A percentile compares a stretch with the other conserved stretches of the same genome.
These are phyloP conservation scores for Candida odintsovae DNA, from an alignment of 805 yeast species.

Conservation along the genomic window DNA sequence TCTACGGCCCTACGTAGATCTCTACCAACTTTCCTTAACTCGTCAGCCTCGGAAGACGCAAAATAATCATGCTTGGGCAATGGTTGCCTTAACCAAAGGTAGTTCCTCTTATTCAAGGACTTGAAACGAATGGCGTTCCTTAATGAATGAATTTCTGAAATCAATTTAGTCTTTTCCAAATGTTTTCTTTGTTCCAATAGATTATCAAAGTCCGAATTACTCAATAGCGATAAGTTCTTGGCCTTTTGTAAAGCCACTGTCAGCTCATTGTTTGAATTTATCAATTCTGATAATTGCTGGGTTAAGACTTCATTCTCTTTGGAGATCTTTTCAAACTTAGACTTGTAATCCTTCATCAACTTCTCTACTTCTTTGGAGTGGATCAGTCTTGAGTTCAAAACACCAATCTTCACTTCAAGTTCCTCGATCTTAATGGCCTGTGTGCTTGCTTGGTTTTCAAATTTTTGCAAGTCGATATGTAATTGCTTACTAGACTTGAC, in stretches of 20 bases:
- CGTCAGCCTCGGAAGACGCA: conserved; percentile 8
- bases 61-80: conserved; percentile 7
- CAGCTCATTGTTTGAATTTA: conserved; percentile 20
- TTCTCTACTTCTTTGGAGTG: conserved; percentile 27
- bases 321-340: conserved; percentile 14
- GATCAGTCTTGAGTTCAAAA: conserved; percentile 38
- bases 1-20: conserved; percentile 11
- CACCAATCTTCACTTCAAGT: conserved; percentile 36
- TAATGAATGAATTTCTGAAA: conserved; percentile 40
- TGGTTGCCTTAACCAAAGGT: conserved; percentile 9
- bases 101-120: background rate
- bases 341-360: conserved; percentile 20
- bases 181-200: conserved; percentile 29
- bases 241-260: conserved; percentile 25
- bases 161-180: conserved; percentile 30
- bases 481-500: background rate
- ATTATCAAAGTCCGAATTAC: conserved; percentile 27
- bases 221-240: conserved; percentile 18
- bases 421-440: conserved; percentile 30
- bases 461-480: background rate
- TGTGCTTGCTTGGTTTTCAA: background rate
- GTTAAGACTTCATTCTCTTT: conserved; percentile 11
- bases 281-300: conserved; percentile 10
- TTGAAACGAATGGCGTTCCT: conserved; percentile 24
- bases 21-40: conserved; percentile 15